Conservation (phyloP, 2,329 filamentous ascomycete species). For the Hypoxylon sp. region DNA sequence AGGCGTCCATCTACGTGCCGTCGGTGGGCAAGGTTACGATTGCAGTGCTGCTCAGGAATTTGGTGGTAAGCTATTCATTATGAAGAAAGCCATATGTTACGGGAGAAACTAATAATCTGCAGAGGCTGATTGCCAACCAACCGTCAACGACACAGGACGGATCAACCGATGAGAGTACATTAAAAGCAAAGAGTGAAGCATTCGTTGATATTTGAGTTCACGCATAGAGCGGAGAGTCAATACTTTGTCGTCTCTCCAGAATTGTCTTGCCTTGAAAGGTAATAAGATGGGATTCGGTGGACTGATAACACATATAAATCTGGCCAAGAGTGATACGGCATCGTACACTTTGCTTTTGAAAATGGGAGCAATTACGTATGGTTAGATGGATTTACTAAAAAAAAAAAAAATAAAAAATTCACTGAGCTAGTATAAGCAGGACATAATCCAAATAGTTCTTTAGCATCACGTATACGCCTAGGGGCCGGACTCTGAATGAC, state of each 20-base stretch:
- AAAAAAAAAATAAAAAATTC: neutral
- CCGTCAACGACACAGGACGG: conserved; percentile 50
- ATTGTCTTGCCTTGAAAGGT: neutral
- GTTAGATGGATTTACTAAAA: neutral
- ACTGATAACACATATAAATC: neutral
- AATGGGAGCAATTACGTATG: neutral
- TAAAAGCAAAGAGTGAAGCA: conserved; percentile 46
- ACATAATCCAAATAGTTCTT: too few species aligned
- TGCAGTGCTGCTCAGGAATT: conserved; percentile 85
- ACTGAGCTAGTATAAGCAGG: neutral
- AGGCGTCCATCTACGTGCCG: conserved; percentile 95
- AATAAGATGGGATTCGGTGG: neutral
- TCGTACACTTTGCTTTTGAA: neutral
- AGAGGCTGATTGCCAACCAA: conserved; percentile 63
- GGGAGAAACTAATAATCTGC: conserved; percentile 36
- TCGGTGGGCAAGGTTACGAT: conserved; percentile 98
- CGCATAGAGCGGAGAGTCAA: conserved; percentile 6
- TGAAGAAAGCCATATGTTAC: neutral
- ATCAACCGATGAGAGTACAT: conserved; percentile 41
- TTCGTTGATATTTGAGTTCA: conserved; percentile 44
- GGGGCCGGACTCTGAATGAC: too few species aligned
- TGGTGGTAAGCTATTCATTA: conserved; percentile 72
- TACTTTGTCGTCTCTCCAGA: conserved; percentile 2
- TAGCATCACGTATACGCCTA: too few species aligned
- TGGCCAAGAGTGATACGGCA: neutral